Evolutionary conservation across 805 yeast species (phyloP), one percentile per base, ranked within the genome.

Genomic region (Candida oleophila): DNA sequence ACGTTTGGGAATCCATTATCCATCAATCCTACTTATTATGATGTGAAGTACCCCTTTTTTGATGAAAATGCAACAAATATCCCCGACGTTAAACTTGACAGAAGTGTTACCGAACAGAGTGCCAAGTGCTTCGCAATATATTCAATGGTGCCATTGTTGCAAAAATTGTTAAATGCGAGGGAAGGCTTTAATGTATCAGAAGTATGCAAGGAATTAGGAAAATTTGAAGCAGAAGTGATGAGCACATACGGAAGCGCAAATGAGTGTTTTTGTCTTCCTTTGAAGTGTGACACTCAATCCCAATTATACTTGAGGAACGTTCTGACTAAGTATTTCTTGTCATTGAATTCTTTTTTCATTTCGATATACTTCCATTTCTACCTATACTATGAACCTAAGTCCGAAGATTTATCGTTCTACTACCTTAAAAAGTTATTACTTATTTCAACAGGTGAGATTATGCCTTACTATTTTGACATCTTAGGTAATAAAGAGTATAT

Each of bases 21-120:
- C 9, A 70, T 76, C 15, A 56, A 60, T 45, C 58, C 61, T 1
- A 66, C 67, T 9, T 65, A 65, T 40, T 82, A 64, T 55, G 87
- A 82, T 56, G 81, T 87, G 0, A 60, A 67, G 50, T 48, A 74
- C 1, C 88, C 89, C 0, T 65, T 52, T 21, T 65, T 67, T 42
- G 55, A 61, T 12, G 65, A 67, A 1, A 70, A 69, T 3, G 62
- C 65, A 33, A 68, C 72, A 12, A 75, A 73, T 46, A 56, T 66
- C 25, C 48, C 45, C 0, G 71, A 80, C 50, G 50, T 58, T 12
- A 65, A 56, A 0, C 49, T 81, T 33, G 85, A 81, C 50, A 64
- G 62, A 28, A 63, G 64, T 41, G 67, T 73, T 1, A 62, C 74
- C 2, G 60, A 62, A 4, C 56, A 65, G 14, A 61, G 71, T 18